Percentiles rank a stretch among this genome's conserved stretches.
phyloP scores from a whole-genome alignment of 1,284 basidiomycete genomes.

The Hypsizygus ulmarius region DNA sequence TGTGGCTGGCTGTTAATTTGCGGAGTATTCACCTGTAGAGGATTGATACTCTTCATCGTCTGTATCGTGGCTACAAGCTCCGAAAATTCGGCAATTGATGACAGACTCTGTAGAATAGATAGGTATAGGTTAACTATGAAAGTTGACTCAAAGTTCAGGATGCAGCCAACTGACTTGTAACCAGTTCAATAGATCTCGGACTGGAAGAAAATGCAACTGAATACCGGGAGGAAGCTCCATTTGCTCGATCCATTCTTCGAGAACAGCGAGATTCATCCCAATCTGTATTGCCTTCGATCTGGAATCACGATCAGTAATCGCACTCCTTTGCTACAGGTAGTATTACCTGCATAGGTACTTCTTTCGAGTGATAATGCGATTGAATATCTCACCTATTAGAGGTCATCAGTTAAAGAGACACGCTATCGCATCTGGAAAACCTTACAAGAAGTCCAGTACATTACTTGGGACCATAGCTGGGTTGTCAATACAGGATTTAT shows the following conservation, averaged over 20 bases:
- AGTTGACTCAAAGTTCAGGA: slow-evolving; percentile 4
- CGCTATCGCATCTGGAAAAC: slow-evolving; percentile 8
- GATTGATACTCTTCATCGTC: slow-evolving; percentile 83
- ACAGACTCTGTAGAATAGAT: slow-evolving; percentile 65
- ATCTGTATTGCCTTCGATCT: slow-evolving; percentile 89
- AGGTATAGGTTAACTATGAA: slow-evolving; percentile 16
- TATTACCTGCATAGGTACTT: slow-evolving; percentile 87
- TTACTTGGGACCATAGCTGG: slow-evolving; percentile 93
- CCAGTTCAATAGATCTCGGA: slow-evolving; percentile 86
- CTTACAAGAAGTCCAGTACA: slow-evolving; percentile 88
- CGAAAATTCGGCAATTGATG: slow-evolving; percentile 83
- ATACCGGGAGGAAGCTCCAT: slow-evolving; percentile 82
- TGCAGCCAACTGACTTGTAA: slow-evolving; percentile 58
- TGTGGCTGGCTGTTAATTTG: neutral
- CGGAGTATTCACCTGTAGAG: slow-evolving; percentile 65
- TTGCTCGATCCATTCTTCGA: slow-evolving; percentile 91
- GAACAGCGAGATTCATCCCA: slow-evolving; percentile 77
- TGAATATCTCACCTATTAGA: slow-evolving; percentile 84
- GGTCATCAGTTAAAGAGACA: slow-evolving; percentile 11
- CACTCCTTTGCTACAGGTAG: slow-evolving; percentile 7
- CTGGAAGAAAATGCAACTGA: slow-evolving; percentile 78
- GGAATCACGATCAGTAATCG: slow-evolving; percentile 4
- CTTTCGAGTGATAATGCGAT: slow-evolving; percentile 87
- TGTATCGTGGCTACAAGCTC: slow-evolving; percentile 90
- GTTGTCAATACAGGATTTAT: slow-evolving; percentile 89